Base-by-base conservation (phyloP, 805 yeast species). In the Kluyveromyces siamensis region DNA sequence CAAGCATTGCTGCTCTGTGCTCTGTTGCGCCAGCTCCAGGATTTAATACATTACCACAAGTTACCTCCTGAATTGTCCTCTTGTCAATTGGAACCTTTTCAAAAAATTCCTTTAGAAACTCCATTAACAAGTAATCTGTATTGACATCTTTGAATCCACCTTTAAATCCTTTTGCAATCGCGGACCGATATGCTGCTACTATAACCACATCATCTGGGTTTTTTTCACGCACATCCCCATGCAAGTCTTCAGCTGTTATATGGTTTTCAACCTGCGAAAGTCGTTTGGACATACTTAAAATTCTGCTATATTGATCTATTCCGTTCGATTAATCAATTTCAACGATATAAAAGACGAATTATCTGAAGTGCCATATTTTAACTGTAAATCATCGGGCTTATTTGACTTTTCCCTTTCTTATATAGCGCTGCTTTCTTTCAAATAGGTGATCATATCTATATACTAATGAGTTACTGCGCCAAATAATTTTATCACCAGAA, bases 21-120 rank as follows among this genome's bases (percentile, higher is more conserved):
- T 90, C 97, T 49, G 84, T 84, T 48, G 93, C 96, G 59, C 97
- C 98, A 21, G 97, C 95, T 45, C 96, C 96, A 44, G 80, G 77
- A 71, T 90, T 88, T 62, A 90, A 76, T 27, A 91, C 97, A 66
- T 91, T 91, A 56, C 98, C 98, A 53, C 87, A 83, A 33, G 83
- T 83, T 50, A 91, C 83, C 60, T 91, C 97, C 58, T 84, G 95
- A 52, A 91, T 81, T 55, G 80, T 62, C 41, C 72, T 69, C 48
- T 80, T 75, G 48, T 79, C 77, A 11, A 79, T 62, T 43, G 72
- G 68, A 35, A 77, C 57, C 53, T 74, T 75, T 50, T 75, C 73
- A 50, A 90, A 63, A 53, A 86, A 75, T 39, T 79, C 84, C 50
- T 72, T 68, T 50, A 89, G 70, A 51, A 91, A 78, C 54, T 77